Base-by-base conservation (phyloP, 1,284 basidiomycete genomes). In the Puccinia polysora region DNA sequence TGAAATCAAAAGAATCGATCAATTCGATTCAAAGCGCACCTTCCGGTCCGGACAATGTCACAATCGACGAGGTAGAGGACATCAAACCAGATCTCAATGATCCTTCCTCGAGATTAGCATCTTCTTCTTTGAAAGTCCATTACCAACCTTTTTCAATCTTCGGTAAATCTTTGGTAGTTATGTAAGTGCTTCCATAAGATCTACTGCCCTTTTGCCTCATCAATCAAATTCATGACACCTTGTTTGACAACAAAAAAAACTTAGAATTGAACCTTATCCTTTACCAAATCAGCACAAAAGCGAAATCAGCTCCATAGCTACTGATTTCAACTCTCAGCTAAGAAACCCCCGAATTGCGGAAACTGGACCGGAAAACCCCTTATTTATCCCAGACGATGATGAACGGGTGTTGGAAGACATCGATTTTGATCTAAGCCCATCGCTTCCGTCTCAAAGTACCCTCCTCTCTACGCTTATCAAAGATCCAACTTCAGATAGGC, bases 111-210 rank as follows among this genome's bases (percentile, higher is more conserved):
- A 45, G 50, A 30, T 34, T 52, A 20, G 43, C 60, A 34, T 53
- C 49, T 25, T 52, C 23, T 36, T 49, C 63, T 8, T 38, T 65
- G 14, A 65, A 65, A 65, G 63, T 65, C 2, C 49, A 65, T 15
- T 65, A 65, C 53, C 47, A 65, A 23, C 63, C 63, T 2, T 65
- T 65, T 40, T 65, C 63, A 30, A 65, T 65, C 14, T 65, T 65
- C 28, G 63, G 63, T 6, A 65, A 65, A 65, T 53, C 50, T 12
- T 36, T 65, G 7, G 25, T 65, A 49, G 63, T 65, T 1, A 53
- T 65, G 63, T 43, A 20, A 53, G 63, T 53, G 10, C 20, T 43
- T n/a, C 5, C 4, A 12, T 52, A n/a, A 65, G 2, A 3, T 32
- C 32, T 12, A 45, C n/a, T n/a, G 40, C 10, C 40, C 40, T 52